Evolutionary conservation across 768 basidiomycete species (phyloP).

Genomic region (Heimioporus sp.): DNA sequence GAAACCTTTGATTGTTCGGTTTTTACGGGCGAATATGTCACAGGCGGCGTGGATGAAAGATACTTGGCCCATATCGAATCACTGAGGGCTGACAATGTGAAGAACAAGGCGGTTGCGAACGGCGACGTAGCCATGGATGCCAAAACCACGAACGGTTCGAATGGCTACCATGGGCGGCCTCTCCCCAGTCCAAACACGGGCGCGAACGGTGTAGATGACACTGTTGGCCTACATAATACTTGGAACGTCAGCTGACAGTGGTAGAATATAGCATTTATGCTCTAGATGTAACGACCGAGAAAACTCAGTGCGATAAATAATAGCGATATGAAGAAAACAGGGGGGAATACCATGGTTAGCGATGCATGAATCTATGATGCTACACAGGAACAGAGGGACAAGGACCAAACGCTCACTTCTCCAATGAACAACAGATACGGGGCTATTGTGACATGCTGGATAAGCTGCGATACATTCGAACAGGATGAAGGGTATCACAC

Average conservation of each 20-base stretch:
- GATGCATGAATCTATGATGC: constrained; percentile 9
- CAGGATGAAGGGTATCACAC: background rate
- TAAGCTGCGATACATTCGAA: background rate
- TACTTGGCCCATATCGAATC: constrained; percentile 78
- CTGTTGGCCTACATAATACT: constrained; percentile 76
- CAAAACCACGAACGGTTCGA: constrained; percentile 28
- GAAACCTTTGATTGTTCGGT: constrained; percentile 92
- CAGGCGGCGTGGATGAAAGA: constrained; percentile 82
- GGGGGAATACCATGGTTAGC: background rate
- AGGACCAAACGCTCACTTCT: background rate
- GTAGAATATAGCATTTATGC: background rate
- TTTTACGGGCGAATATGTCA: constrained; percentile 96
- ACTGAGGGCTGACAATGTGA: constrained; percentile 79
- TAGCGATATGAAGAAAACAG: constrained; percentile 6
- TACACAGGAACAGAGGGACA: constrained; percentile 15
- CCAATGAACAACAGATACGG: constrained; percentile 3
- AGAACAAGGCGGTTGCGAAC: constrained; percentile 46
- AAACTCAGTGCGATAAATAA: constrained; percentile 2
- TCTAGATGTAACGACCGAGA: background rate
- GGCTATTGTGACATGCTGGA: background rate
- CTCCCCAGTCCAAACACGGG: constrained; percentile 39
- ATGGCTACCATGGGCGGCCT: constrained; percentile 17
- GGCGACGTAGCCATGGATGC: constrained; percentile 34
- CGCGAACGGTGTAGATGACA: constrained; percentile 67
- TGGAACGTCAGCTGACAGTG: constrained; percentile 45